Percentiles rank a stretch among this genome's conserved stretches.
These are phyloP conservation scores for Citrullus colocynthis DNA, from an alignment of 306 rosid species.

Conservation along the genomic window DNA sequence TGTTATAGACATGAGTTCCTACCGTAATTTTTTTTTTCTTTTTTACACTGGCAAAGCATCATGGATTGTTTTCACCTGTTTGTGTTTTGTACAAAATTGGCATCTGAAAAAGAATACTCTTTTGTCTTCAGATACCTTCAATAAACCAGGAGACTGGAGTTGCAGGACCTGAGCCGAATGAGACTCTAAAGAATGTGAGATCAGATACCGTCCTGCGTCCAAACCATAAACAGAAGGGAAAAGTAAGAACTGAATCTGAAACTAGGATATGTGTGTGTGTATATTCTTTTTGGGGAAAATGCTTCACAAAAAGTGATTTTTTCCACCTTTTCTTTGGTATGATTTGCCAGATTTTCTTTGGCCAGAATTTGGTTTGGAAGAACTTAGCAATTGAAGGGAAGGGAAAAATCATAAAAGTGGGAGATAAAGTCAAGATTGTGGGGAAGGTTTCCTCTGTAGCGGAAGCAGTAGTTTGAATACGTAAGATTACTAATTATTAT, in stretches of 20 bases:
- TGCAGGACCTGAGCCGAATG: slow-evolving; percentile 45
- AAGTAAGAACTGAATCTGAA: slow-evolving; percentile 31
- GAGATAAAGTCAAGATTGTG: slow-evolving; percentile 46
- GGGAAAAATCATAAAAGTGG: slow-evolving; percentile 36
- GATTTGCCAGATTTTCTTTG: slow-evolving; percentile 58
- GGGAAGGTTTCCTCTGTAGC: slow-evolving; percentile 37
- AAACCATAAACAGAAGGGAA: slow-evolving; percentile 34
- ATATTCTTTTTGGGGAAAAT: slow-evolving; percentile 3
- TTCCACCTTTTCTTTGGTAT: not conserved
- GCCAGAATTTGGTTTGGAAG: slow-evolving; percentile 69
- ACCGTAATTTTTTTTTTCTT: not conserved
- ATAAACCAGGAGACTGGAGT: slow-evolving; percentile 60
- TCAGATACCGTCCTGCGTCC: slow-evolving; percentile 62
- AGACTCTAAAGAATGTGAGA: slow-evolving; percentile 39
- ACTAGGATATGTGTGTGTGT: not conserved
- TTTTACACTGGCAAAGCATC: not conserved
- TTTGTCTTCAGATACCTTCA: slow-evolving; percentile 47
- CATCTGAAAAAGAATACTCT: not conserved
- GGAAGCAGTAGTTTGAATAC: slow-evolving; percentile 59
- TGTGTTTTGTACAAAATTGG: slow-evolving; percentile 4
- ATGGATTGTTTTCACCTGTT: not conserved
- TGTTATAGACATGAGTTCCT: not conserved
- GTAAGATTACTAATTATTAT: not conserved
- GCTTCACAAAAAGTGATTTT: not conserved
- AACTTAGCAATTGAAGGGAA: slow-evolving; percentile 24